Evolutionary conservation across 1,284 basidiomycete genomes (phyloP), one percentile per base, ranked within the genome.

Genomic region (Cryptococcus deneoformans): DNA sequence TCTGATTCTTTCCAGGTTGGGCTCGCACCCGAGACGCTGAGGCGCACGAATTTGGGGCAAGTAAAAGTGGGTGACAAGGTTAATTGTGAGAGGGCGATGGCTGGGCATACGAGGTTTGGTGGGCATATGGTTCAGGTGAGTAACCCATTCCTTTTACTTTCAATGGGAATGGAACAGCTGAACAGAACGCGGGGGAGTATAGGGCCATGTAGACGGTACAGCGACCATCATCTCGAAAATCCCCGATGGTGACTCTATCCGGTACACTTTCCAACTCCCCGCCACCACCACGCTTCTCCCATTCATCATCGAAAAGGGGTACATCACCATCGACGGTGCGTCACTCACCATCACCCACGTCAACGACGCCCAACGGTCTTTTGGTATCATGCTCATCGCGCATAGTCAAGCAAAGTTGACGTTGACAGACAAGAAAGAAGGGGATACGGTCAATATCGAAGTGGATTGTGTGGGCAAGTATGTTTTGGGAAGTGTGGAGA

Each of bases 11-110:
- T 99, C 82, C 89, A 86, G 67, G 91, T 98, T 54, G 96, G 93
- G 80, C 80, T 98, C 40, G 94, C 94, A 48, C 94, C 95, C 62
- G 96, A 99, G 80, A 99, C 96, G 11, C 79, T 99, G 57, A 82
- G 85, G 51, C 83, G 92, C 76, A 98, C 94, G 11, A 90, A 98
- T 80, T 81, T 99, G 50, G 93, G 92, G 89, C 69, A 90, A 66
- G 81, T 91, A 20, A 59, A 83, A 63, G 85, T 87, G 7, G 91
- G 90, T 5, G 87, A 91, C 66, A 82, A 85, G 64, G 85, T 98
- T 54, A 98, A 99, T 77, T 83, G 95, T 52, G 95, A 99, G 80
- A 85, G 95, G 49, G 95, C 95, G 2, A 94, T 99, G 92, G 86
- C 86, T 12, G 87, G 88, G 1, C 89, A 95, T 78, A 87, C 86